phyloP scores from a whole-genome alignment of 345 rosid genomes.

The Camelina neglecta region DNA sequence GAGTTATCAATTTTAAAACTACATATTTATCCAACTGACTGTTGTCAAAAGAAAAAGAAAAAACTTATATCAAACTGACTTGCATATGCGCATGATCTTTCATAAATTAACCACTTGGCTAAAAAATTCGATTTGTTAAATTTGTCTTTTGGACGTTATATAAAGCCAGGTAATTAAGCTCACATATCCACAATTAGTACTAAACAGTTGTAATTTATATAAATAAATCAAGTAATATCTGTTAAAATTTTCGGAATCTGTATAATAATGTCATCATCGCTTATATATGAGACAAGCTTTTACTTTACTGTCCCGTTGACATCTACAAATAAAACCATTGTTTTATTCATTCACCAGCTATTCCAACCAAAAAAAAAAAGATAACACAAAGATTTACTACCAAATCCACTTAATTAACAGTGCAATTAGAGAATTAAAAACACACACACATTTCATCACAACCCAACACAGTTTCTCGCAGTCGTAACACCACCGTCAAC shows the following conservation, averaged over 20 bases:
- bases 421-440: background rate
- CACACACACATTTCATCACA: constrained; percentile 45
- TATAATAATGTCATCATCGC: background rate
- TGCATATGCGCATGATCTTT: background rate
- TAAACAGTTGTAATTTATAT: constrained; percentile 9
- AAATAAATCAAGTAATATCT: constrained; percentile 9
- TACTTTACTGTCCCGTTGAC: constrained; percentile 13
- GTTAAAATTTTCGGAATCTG: background rate
- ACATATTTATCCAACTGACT: background rate
- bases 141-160: background rate
- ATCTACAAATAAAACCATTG: constrained; percentile 4
- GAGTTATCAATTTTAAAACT: background rate
- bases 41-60: no score
- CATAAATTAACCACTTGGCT: no score
- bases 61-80: background rate
- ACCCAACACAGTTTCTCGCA: constrained; percentile 76
- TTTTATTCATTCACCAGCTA: constrained; percentile 35
- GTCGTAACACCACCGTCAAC: constrained; percentile 87
- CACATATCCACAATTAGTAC: background rate
- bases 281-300: background rate
- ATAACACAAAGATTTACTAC: constrained; percentile 26
- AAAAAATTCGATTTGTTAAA: background rate
- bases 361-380: background rate
- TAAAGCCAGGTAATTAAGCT: constrained; percentile 12
- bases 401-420: constrained; percentile 28